These are phyloP conservation scores for Sporisorium exsertum DNA, from an alignment of 1,284 basidiomycete species.

Conservation along the genomic window DNA sequence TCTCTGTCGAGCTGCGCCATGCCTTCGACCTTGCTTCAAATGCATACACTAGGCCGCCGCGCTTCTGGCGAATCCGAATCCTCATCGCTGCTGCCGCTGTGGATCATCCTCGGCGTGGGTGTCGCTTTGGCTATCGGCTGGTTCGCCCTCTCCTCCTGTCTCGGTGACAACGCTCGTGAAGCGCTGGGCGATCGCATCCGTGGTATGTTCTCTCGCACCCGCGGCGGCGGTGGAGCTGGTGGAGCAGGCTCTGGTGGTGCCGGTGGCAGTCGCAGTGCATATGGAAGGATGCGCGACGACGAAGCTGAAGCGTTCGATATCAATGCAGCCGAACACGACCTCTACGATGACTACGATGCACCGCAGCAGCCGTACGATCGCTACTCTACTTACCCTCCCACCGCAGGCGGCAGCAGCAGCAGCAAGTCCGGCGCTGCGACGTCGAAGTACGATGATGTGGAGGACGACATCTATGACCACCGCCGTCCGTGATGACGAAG, in stretches of 20 bases:
- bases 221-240: conserved; percentile 3
- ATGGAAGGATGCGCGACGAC: conserved; percentile 51
- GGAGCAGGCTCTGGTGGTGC: conserved; percentile 9
- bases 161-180: conserved; percentile 44
- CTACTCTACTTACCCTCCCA: conserved; percentile 37
- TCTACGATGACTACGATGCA: conserved; percentile 43
- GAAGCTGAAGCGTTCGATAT: conserved; percentile 50
- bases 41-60: conserved; percentile 5
- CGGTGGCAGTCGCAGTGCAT: conserved; percentile 22
- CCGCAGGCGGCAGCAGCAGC: conserved; percentile 6
- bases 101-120: conserved; percentile 50
- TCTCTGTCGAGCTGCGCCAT: neutral
- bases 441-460: conserved; percentile 29
- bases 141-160: conserved; percentile 53
- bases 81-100: conserved; percentile 42
- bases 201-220: conserved; percentile 26
- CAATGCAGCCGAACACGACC: conserved; percentile 44
- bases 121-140: conserved; percentile 44
- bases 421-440: neutral
- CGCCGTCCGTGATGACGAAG: conserved; percentile 14
- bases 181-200: conserved; percentile 26
- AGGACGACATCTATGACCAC: conserved; percentile 28
- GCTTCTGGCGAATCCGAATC: conserved; percentile 29
- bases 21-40: conserved; percentile 5
- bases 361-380: conserved; percentile 37